Base-by-base conservation (phyloP, 2,329 filamentous ascomycete genomes). In the Cladosporium colombiae region DNA sequence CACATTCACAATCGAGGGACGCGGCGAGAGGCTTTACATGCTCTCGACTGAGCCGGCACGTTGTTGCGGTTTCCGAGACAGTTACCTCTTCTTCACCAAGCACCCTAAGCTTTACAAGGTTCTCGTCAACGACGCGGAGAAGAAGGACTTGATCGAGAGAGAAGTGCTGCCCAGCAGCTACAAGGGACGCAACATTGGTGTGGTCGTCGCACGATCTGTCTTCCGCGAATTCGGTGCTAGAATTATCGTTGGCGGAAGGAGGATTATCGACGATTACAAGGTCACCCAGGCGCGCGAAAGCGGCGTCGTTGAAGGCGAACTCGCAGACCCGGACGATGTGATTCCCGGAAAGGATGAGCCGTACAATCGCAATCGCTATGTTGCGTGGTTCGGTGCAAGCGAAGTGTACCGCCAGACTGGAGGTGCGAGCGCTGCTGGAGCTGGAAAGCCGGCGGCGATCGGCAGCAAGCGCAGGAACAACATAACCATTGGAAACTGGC, bases 291-390 rank as follows among this genome's bases (percentile, higher is more conserved):
- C 90, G 35, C 87, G 88, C 58, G 89, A 89, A 58, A 88, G 91
- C 61, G 94, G 93, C 25, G 89, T 89, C 29, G 85, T 92, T 2
- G 94, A 97, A 77, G 95, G 95, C 69, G 92, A 96, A 76, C 77
- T 98, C 27, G 95, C 93, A 21, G 95, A 98, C 74, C 94, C 94
- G 0, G 90, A 93, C 67, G 95, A 99, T 78, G 85, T 84, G 67
- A 85, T 93, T 50, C 86, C 93, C 29, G 85, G 86, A 10, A 82
- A 84, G n/a, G 91, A 90, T 46, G 90, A 96, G 76, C 84, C 89
- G n/a, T 99, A 99, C 84, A 97, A 99, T 83, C 93, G 94, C 81
- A 99, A 99, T 76, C 93, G 97, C 77, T 99, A 97, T 75, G 95
- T 99, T 31, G 95, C 95, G 31, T 99, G 95, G 95, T 93, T 97